phyloP scores from a whole-genome alignment of 495 filamentous ascomycete genomes.

The Cryomyces antarcticus region DNA sequence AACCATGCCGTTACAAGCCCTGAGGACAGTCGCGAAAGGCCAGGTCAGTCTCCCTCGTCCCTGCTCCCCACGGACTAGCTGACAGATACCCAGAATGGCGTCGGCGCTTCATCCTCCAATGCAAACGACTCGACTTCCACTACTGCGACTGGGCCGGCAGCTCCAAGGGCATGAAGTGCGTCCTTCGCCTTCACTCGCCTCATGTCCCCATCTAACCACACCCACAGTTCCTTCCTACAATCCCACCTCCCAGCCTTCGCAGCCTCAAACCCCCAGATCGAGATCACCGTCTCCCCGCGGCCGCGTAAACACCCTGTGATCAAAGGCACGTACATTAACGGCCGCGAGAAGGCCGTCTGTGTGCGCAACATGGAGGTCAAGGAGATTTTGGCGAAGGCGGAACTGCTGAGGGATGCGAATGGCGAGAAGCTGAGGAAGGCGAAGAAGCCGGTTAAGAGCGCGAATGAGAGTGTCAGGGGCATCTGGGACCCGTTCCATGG shows the following conservation, averaged over 20 bases:
- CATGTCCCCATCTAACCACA: not conserved
- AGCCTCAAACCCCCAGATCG: slow-evolving; percentile 62
- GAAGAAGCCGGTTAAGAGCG: slow-evolving; percentile 64
- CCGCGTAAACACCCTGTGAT: slow-evolving; percentile 74
- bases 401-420: slow-evolving; percentile 59
- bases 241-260: slow-evolving; percentile 58
- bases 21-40: slow-evolving; percentile 33
- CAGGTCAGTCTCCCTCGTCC: slow-evolving; percentile 26
- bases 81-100: slow-evolving; percentile 49
- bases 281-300: slow-evolving; percentile 75
- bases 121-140: slow-evolving; percentile 83
- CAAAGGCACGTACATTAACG: slow-evolving; percentile 77
- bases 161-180: slow-evolving; percentile 86
- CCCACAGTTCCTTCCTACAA: slow-evolving; percentile 53
- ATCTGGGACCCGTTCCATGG: slow-evolving; percentile 92
- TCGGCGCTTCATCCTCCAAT: slow-evolving; percentile 96
- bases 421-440: slow-evolving; percentile 67
- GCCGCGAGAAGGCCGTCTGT: slow-evolving; percentile 65
- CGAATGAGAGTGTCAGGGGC: slow-evolving; percentile 83
- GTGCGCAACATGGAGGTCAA: slow-evolving; percentile 64
- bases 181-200: slow-evolving; percentile 2
- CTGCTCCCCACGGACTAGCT: not conserved
- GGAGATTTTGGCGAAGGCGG: slow-evolving; percentile 66
- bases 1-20: slow-evolving; percentile 57
- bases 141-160: slow-evolving; percentile 92